Percentiles rank a stretch among this genome's conserved stretches.
These are phyloP conservation scores for Trebouxia sp. DNA, from an alignment of 139 green algal genomes.

Conservation along the genomic window DNA sequence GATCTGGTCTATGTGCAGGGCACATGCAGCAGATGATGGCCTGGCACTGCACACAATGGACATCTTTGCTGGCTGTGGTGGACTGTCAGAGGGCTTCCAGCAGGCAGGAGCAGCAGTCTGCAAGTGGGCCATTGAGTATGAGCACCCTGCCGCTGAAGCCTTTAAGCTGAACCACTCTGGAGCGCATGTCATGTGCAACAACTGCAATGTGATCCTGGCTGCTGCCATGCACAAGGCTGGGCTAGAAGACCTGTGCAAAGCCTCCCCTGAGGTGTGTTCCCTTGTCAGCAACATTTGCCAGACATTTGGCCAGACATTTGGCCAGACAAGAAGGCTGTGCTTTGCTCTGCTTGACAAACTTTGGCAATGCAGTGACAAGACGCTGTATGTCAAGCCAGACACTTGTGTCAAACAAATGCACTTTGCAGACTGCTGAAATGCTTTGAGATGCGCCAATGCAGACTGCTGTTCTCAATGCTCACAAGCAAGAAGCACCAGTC, in stretches of 20 bases:
- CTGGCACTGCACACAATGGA: slow-evolving; percentile 82
- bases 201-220: slow-evolving; percentile 93
- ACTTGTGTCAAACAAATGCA: too few relatives aligned
- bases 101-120: slow-evolving; percentile 69
- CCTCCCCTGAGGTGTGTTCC: slow-evolving; percentile 49
- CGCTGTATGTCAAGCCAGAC: too few relatives aligned
- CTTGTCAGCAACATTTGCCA: too few relatives aligned
- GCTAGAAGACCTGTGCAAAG: slow-evolving; percentile 62
- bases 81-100: slow-evolving; percentile 93
- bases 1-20: background rate
- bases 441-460: too few relatives aligned
- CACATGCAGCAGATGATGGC: slow-evolving; percentile 41
- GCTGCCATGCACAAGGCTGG: slow-evolving; percentile 83
- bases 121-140: slow-evolving; percentile 97
- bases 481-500: too few relatives aligned
- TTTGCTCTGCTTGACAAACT: too few relatives aligned
- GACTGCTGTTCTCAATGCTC: too few relatives aligned
- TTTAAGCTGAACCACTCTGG: slow-evolving; percentile 89
- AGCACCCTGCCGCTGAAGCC: slow-evolving; percentile 83
- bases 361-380: too few relatives aligned
- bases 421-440: too few relatives aligned
- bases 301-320: too few relatives aligned
- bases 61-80: slow-evolving; percentile 97
- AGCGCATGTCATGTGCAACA: slow-evolving; percentile 80
- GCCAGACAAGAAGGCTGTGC: too few relatives aligned